Evolutionary conservation across 768 basidiomycete species (phyloP).

Genomic region (Suillus placidus): DNA sequence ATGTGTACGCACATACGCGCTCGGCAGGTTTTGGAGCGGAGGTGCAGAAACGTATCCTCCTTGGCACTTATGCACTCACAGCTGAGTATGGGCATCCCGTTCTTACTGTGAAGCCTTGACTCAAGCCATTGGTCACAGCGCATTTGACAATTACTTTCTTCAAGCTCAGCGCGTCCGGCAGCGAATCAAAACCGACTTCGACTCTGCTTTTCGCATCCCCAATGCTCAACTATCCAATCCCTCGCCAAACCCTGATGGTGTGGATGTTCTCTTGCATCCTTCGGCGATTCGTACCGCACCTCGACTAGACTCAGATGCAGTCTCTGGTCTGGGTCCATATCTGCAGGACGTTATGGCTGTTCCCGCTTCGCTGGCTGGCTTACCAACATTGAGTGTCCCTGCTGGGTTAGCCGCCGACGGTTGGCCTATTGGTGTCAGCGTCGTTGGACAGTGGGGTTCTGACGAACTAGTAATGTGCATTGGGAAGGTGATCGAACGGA

Average conservation of each 20-base stretch:
- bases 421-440: slow-evolving; percentile 84
- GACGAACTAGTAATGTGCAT: slow-evolving; percentile 62
- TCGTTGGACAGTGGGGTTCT: slow-evolving; percentile 88
- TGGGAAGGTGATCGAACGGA: slow-evolving; percentile 47
- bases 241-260: slow-evolving; percentile 30
- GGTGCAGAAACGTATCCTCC: slow-evolving; percentile 81
- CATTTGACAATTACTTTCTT: slow-evolving; percentile 97
- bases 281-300: slow-evolving; percentile 90
- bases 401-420: slow-evolving; percentile 48
- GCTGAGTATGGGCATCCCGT: slow-evolving; percentile 70
- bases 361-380: slow-evolving; percentile 86
- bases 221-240: slow-evolving; percentile 41
- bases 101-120: background rate
- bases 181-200: slow-evolving; percentile 73
- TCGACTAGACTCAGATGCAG: slow-evolving; percentile 35
- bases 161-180: slow-evolving; percentile 86
- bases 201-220: slow-evolving; percentile 61
- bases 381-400: slow-evolving; percentile 83
- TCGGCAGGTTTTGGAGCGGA: slow-evolving; percentile 78
- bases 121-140: slow-evolving; percentile 47
- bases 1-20: slow-evolving; percentile 68
- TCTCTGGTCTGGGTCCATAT: slow-evolving; percentile 58
- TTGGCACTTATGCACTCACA: slow-evolving; percentile 90
- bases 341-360: slow-evolving; percentile 92
- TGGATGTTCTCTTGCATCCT: slow-evolving; percentile 87